These are phyloP conservation scores for Daedalea quercina DNA, from an alignment of 768 basidiomycete genomes.

Conservation along the genomic window DNA sequence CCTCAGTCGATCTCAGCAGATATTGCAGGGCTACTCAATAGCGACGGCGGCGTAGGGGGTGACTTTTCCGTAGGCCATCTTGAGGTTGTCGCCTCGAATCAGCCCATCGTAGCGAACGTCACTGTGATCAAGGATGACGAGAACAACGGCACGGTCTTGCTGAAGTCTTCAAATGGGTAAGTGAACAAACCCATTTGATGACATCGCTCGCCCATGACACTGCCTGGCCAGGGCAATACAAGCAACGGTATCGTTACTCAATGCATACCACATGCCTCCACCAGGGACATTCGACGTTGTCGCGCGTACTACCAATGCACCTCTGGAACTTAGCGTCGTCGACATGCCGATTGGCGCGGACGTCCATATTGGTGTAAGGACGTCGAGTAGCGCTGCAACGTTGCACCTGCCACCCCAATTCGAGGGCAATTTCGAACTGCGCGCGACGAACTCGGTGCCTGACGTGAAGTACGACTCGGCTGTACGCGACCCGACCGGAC, in stretches of 20 bases:
- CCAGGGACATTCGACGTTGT: conserved; percentile 26
- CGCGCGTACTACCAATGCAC: conserved; percentile 28
- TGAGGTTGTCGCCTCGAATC: conserved; percentile 31
- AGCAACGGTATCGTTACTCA: conserved; percentile 13
- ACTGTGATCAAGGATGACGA: conserved; percentile 26
- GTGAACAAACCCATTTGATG: conserved; percentile 6
- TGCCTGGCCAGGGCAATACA: conserved; percentile 13
- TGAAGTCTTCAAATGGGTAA: conserved; percentile 39
- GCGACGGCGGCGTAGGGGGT: conserved; percentile 42
- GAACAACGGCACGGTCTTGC: conserved; percentile 20
- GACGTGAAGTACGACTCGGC: conserved; percentile 2
- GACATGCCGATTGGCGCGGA: conserved; percentile 27
- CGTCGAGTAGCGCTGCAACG: conserved; percentile 28
- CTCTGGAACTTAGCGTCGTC: conserved; percentile 24
- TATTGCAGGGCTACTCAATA: conserved; percentile 25
- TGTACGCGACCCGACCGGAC: conserved; percentile 15
- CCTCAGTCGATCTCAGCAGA: conserved; percentile 28
- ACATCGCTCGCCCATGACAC: neutral
- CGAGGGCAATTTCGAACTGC: conserved; percentile 30
- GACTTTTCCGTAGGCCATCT: conserved; percentile 32
- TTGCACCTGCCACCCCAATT: conserved; percentile 29
- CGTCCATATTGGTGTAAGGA: conserved; percentile 24
- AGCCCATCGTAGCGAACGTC: conserved; percentile 31
- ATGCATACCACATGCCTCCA: conserved; percentile 4
- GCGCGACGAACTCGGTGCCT: conserved; percentile 9